Evolutionary conservation across 441 rosid species (phyloP).

Genomic region (Eruca vesicaria): DNA sequence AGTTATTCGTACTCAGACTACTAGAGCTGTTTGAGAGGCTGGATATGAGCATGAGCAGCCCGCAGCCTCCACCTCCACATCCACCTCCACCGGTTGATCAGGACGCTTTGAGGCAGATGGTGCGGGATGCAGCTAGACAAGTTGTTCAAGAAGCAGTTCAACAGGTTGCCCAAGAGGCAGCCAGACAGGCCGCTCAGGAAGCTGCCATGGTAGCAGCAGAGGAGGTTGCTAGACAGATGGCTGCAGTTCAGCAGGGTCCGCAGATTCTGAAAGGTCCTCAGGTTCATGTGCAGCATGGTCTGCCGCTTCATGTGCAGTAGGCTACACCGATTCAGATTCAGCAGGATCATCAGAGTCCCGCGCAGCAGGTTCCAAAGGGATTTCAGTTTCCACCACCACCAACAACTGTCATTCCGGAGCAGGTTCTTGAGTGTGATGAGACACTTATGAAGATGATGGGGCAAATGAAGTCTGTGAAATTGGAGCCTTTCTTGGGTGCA

Average conservation of each 20-base stretch:
- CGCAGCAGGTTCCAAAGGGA: not conserved
- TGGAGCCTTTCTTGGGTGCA: not conserved
- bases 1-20: too few species aligned
- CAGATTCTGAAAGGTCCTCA: too few species aligned
- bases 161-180: not conserved
- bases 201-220: not conserved
- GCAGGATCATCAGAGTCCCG: not conserved
- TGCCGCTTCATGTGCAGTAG: not conserved
- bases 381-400: not conserved
- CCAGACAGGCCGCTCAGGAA: not conserved
- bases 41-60: too few species aligned
- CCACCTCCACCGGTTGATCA: too few species aligned
- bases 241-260: too few species aligned
- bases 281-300: not conserved
- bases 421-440: too few species aligned
- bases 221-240: not conserved
- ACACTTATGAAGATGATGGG: too few species aligned
- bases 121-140: not conserved
- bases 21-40: too few species aligned
- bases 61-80: too few species aligned
- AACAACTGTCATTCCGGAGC: not conserved
- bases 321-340: not conserved
- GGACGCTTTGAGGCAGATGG: not conserved
- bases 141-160: not conserved
- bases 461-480: too few species aligned